These are phyloP conservation scores for Mycosphaerella sp. DNA, from an alignment of 2,329 filamentous ascomycete genomes.

Conservation along the genomic window DNA sequence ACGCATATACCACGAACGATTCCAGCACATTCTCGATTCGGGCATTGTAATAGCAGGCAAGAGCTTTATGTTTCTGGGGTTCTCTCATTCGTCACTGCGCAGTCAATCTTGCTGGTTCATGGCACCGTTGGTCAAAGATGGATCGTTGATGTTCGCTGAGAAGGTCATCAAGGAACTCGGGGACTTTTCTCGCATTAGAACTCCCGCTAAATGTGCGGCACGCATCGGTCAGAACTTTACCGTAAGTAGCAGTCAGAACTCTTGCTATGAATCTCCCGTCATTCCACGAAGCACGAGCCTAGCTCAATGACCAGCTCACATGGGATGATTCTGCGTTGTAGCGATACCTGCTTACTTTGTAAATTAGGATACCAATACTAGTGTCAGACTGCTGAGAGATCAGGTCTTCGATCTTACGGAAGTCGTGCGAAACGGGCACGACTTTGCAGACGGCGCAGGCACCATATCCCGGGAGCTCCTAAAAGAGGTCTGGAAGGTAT, in stretches of 20 bases:
- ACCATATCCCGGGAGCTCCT: conserved; percentile 60
- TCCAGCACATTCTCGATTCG: conserved; percentile 52
- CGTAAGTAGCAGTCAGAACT: background rate
- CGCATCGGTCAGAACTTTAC: conserved; percentile 64
- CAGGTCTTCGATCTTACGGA: conserved; percentile 42
- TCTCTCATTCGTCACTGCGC: conserved; percentile 71
- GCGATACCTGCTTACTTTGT: background rate
- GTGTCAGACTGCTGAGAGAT: conserved; percentile 46
- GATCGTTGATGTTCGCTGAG: conserved; percentile 32
- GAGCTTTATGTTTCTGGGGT: conserved; percentile 63
- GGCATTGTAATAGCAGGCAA: conserved; percentile 61
- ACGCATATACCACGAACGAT: conserved; percentile 52
- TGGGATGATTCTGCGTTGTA: background rate
- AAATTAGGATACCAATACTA: conserved; percentile 56
- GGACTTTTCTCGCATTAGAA: conserved; percentile 48
- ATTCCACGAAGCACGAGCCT: conserved; percentile 15
- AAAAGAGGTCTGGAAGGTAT: conserved; percentile 52
- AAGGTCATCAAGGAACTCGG: conserved; percentile 44
- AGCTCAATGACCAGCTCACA: no score
- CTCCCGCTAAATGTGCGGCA: conserved; percentile 54
- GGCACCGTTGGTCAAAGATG: conserved; percentile 41
- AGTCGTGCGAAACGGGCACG: conserved; percentile 49
- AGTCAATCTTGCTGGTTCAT: conserved; percentile 65
- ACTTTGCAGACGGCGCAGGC: conserved; percentile 76
- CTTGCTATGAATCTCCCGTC: conserved; percentile 23